Base-by-base conservation (phyloP, 352 stramenopile genomes). In the Thalassiosira oceanica region DNA sequence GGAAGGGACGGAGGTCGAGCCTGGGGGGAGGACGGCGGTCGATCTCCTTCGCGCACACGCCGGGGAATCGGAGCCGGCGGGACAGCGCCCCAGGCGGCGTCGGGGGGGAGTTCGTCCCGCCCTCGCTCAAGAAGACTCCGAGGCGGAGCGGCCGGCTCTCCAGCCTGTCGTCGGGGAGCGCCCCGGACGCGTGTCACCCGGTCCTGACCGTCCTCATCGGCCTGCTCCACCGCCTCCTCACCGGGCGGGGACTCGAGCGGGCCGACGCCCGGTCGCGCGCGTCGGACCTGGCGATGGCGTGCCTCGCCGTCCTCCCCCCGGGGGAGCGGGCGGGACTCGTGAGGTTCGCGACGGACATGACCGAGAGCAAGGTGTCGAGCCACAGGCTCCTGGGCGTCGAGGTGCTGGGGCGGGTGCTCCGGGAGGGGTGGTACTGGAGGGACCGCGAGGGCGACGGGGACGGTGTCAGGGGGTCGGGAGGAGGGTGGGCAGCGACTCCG, bases 371-470 rank as follows among this genome's bases (percentile, higher is more conserved):
- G 58, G 58, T 88, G 28, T 83, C 80, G 0, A 55, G 67, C 41
- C 84, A 92, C 77, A 66, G 84, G 29, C 55, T 92, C 10, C 51
- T 89, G n/a, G 82, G 43, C 13, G 71, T 71, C 2, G 82, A 92
- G 55, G 24, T 89, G 3, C 70, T 87, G 58, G 80, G 82, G 23
- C 39, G 70, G 7, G 36, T 88, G 31, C 41, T 92, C 3, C 52
- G 52, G 1, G 37, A 80, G 37, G 56, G 70, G 31, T 90, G 80
- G 77, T 68, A 87, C 53, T 79, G 71, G 60, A 74, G 50, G 26
- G 65, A 83, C 54, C 20, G 36, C 8, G 45, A 53, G 35, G n/a
- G n/a, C n/a, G n/a, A n/a, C n/a, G n/a, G n/a, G n/a, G n/a, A n/a
- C n/a, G n/a, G n/a, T n/a, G n/a, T n/a, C n/a, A n/a, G n/a, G n/a